Conservation (phyloP, 2,329 filamentous ascomycete genomes). For the Trichophyton equinum region DNA sequence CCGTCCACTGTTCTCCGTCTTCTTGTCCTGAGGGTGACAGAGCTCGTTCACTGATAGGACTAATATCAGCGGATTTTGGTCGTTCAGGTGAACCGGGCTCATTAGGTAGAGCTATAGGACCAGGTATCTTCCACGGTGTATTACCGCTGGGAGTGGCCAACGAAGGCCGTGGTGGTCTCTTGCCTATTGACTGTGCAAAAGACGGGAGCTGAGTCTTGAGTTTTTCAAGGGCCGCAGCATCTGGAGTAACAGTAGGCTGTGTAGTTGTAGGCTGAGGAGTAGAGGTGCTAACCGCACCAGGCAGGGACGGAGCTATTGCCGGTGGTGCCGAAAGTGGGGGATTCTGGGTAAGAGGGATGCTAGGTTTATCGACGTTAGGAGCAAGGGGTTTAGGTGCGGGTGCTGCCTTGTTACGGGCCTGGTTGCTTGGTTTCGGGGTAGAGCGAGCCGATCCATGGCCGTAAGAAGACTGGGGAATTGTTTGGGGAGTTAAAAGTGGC, state of each 20-base stretch:
- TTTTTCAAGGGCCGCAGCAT: background rate
- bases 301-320: background rate
- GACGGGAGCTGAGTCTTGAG: background rate
- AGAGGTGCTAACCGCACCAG: background rate
- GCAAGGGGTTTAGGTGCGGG: background rate
- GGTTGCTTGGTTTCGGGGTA: background rate
- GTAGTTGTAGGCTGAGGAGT: background rate
- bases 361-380: background rate
- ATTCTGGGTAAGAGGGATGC: background rate
- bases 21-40: conserved; percentile 21
- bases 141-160: conserved; percentile 30
- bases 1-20: background rate
- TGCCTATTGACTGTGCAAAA: conserved; percentile 14
- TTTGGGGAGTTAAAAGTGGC: conserved; percentile 1
- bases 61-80: conserved; percentile 33
- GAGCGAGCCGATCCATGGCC: background rate
- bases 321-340: background rate
- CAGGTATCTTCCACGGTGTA: conserved; percentile 33
- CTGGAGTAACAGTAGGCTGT: background rate
- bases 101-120: conserved; percentile 21
- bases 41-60: conserved; percentile 34
- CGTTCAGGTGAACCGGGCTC: conserved; percentile 30
- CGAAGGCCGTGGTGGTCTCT: conserved; percentile 23
- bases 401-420: background rate
- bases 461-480: conserved; percentile 3